Percentiles rank a stretch among this genome's conserved stretches.
phyloP scores from a whole-genome alignment of 805 yeast genomes.

The Yamadazyma phyllophila region DNA sequence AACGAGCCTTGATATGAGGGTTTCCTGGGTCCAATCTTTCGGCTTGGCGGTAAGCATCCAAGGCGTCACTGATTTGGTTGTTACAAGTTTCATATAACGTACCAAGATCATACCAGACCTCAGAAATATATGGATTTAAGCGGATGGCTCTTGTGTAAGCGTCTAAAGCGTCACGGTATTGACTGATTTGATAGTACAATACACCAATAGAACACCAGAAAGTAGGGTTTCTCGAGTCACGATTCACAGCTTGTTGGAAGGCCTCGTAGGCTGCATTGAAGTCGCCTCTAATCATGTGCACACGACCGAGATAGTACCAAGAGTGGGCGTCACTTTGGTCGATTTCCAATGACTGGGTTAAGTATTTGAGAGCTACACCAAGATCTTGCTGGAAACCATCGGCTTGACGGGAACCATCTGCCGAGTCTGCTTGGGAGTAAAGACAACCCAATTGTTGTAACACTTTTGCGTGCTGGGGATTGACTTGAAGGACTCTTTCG shows the following conservation, averaged over 20 bases:
- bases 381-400: slow-evolving; percentile 57
- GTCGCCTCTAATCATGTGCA: slow-evolving; percentile 94
- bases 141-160: slow-evolving; percentile 97
- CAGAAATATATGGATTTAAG: slow-evolving; percentile 91
- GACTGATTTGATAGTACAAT: slow-evolving; percentile 91
- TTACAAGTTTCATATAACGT: slow-evolving; percentile 96
- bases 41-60: slow-evolving; percentile 96
- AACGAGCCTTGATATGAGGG: slow-evolving; percentile 89
- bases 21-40: slow-evolving; percentile 93
- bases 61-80: slow-evolving; percentile 90
- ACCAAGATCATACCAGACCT: slow-evolving; percentile 98
- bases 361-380: slow-evolving; percentile 75
- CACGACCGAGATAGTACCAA: slow-evolving; percentile 96
- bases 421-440: slow-evolving; percentile 61
- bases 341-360: slow-evolving; percentile 84
- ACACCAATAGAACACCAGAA: slow-evolving; percentile 98
- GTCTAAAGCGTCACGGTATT: slow-evolving; percentile 93
- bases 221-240: slow-evolving; percentile 95
- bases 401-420: slow-evolving; percentile 7
- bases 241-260: slow-evolving; percentile 96
- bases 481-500: slow-evolving; percentile 83
- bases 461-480: slow-evolving; percentile 94
- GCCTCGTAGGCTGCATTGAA: slow-evolving; percentile 97
- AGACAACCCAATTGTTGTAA: slow-evolving; percentile 94
- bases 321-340: slow-evolving; percentile 92